Conservation (phyloP, 495 filamentous ascomycete genomes). For the Neurospora discreta region DNA sequence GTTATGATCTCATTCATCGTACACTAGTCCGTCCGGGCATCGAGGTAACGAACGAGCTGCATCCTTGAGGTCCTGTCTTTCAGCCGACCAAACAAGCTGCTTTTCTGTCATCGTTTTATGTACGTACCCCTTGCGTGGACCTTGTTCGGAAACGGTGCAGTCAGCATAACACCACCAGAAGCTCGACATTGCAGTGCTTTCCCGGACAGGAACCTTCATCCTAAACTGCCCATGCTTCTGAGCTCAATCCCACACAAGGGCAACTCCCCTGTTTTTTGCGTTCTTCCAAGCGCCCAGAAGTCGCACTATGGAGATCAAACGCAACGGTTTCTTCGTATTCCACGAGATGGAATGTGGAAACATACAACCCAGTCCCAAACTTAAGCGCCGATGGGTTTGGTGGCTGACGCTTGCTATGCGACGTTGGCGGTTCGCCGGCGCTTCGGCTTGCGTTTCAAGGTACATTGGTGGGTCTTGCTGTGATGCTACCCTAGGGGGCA, state of each 20-base stretch:
- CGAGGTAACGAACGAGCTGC: neutral
- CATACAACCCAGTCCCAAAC: neutral
- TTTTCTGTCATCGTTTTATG: neutral
- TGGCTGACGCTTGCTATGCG: neutral
- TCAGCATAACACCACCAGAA: neutral
- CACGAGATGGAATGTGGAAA: neutral
- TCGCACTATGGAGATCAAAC: neutral
- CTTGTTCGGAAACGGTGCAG: neutral
- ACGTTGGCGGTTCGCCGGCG: neutral
- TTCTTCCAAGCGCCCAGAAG: slow-evolving; percentile 8
- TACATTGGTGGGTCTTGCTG: neutral
- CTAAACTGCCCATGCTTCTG: neutral
- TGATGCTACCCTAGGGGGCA: neutral
- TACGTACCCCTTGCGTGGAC: neutral
- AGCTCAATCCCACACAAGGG: neutral
- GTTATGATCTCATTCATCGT: neutral
- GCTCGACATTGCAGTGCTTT: neutral
- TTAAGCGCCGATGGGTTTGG: neutral
- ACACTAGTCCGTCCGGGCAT: neutral
- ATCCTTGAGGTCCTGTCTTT: neutral
- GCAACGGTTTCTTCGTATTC: neutral
- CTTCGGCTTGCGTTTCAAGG: neutral
- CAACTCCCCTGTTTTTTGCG: neutral
- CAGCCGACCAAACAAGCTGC: neutral
- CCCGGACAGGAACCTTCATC: neutral